Conservation (phyloP, 2,329 filamentous ascomycete genomes). For the Stemphylium beticola region DNA sequence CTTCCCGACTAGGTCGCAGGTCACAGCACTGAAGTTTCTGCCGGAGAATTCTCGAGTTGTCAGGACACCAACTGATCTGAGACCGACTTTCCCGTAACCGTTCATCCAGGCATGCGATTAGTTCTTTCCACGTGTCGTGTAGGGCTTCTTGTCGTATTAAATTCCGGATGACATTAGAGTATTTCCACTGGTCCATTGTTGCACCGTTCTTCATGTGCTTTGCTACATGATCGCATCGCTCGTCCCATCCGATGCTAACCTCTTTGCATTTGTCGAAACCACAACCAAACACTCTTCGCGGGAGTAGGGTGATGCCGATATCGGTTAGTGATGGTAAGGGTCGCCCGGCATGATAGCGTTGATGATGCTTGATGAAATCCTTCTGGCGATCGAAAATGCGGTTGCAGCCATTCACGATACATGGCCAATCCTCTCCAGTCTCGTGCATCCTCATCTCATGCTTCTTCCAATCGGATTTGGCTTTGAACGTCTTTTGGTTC, state of each 20-base stretch:
- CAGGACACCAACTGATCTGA: slow-evolving; percentile 47
- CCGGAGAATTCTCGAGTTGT: slow-evolving; percentile 44
- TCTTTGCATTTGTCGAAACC: slow-evolving; percentile 50
- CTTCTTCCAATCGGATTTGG: slow-evolving; percentile 50
- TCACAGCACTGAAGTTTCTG: slow-evolving; percentile 50
- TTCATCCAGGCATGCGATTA: slow-evolving; percentile 42
- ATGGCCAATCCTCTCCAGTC: slow-evolving; percentile 49
- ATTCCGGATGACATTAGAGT: slow-evolving; percentile 48
- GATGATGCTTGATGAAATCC: slow-evolving; percentile 47
- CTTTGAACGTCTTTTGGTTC: slow-evolving; percentile 46
- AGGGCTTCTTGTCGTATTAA: slow-evolving; percentile 46
- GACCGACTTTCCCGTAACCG: slow-evolving; percentile 43
- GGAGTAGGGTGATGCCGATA: slow-evolving; percentile 42
- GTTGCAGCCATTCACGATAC: slow-evolving; percentile 42
- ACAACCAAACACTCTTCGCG: slow-evolving; percentile 46
- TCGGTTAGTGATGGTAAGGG: slow-evolving; percentile 45
- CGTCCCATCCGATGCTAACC: slow-evolving; percentile 49
- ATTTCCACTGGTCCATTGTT: slow-evolving; percentile 46
- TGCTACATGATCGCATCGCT: slow-evolving; percentile 48
- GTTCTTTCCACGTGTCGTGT: slow-evolving; percentile 47
- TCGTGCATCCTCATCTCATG: slow-evolving; percentile 50
- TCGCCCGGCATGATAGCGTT: slow-evolving; percentile 46
- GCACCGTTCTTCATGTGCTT: slow-evolving; percentile 49
- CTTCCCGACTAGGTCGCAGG: slow-evolving; percentile 44
- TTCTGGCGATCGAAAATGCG: slow-evolving; percentile 47